A percentile compares a stretch with the other conserved stretches of the same genome.
Evolutionary conservation across 2,329 filamentous ascomycete genomes (phyloP).

Genomic region (Monosporascus sp.): DNA sequence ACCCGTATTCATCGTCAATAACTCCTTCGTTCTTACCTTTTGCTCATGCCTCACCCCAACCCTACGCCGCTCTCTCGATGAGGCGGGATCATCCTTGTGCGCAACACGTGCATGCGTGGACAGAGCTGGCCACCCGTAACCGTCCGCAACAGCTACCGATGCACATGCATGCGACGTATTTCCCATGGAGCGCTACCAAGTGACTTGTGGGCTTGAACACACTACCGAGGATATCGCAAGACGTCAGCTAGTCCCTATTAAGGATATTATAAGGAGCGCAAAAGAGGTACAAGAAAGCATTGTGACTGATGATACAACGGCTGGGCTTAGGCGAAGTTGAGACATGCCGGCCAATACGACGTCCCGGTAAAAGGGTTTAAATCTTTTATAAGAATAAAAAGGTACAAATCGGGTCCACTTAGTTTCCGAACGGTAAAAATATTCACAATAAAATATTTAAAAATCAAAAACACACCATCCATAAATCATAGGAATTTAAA

Average conservation of each 20-base stretch:
- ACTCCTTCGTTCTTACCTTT: conserved; percentile 46
- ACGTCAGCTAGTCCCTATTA: conserved; percentile 55
- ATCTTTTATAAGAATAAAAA: conserved; percentile 34
- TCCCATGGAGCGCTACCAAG: background rate
- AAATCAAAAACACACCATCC: too few relatives aligned
- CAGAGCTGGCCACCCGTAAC: conserved; percentile 24
- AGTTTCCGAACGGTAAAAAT: too few relatives aligned
- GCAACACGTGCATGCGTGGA: conserved; percentile 8
- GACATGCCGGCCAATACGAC: conserved; percentile 39
- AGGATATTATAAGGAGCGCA: conserved; percentile 51
- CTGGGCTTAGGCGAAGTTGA: conserved; percentile 30
- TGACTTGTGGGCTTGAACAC: conserved; percentile 42
- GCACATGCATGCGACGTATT: conserved; percentile 43
- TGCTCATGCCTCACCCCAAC: conserved; percentile 53
- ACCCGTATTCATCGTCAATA: conserved; percentile 49
- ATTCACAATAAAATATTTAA: too few relatives aligned
- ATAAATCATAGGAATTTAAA: too few relatives aligned
- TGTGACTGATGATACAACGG: conserved; percentile 2
- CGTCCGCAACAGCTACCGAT: conserved; percentile 62
- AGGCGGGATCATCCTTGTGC: conserved; percentile 36
- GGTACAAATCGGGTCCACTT: too few relatives aligned
- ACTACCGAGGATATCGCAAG: conserved; percentile 52
- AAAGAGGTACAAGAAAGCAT: background rate
- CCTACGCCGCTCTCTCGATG: conserved; percentile 53
- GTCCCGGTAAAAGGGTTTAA: conserved; percentile 37